Evolutionary conservation across 345 rosid species (phyloP).

Genomic region (Turnera subulata): DNA sequence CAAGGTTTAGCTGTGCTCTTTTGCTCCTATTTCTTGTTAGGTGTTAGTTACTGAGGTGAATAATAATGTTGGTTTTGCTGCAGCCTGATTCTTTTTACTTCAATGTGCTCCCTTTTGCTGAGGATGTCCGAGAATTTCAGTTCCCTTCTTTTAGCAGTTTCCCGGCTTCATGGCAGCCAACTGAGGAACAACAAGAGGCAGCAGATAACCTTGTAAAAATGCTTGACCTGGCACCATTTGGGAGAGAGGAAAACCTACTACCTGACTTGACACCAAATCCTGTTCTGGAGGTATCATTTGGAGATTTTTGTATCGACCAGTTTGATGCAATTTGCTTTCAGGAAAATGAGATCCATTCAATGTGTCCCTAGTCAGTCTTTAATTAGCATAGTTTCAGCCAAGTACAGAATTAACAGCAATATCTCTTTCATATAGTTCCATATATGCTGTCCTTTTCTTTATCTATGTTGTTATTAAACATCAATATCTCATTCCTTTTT

Average conservation of each 20-base stretch:
- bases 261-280: constrained; percentile 93
- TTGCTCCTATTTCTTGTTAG: constrained; percentile 6
- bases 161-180: constrained; percentile 69
- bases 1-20: constrained; percentile 1
- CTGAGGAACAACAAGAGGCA: constrained; percentile 72
- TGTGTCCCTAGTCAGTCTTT: too few relatives aligned
- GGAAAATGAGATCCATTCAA: too few relatives aligned
- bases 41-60: constrained; percentile 8
- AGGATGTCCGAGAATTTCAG: constrained; percentile 89
- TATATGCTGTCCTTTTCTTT: too few relatives aligned
- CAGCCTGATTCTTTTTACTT: constrained; percentile 93
- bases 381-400: too few relatives aligned
- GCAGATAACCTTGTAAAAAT: constrained; percentile 75
- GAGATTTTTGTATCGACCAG: neutral
- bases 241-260: constrained; percentile 49
- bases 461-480: neutral
- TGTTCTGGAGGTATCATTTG: constrained; percentile 57
- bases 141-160: constrained; percentile 75
- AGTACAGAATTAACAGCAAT: too few relatives aligned
- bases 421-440: too few relatives aligned
- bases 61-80: constrained; percentile 15
- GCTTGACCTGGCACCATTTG: constrained; percentile 81
- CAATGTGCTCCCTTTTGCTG: constrained; percentile 80
- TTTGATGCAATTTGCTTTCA: neutral
- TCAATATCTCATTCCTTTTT: neutral